Evolutionary conservation across 2,329 filamentous ascomycete species (phyloP).

Genomic region (Claviceps sp.): DNA sequence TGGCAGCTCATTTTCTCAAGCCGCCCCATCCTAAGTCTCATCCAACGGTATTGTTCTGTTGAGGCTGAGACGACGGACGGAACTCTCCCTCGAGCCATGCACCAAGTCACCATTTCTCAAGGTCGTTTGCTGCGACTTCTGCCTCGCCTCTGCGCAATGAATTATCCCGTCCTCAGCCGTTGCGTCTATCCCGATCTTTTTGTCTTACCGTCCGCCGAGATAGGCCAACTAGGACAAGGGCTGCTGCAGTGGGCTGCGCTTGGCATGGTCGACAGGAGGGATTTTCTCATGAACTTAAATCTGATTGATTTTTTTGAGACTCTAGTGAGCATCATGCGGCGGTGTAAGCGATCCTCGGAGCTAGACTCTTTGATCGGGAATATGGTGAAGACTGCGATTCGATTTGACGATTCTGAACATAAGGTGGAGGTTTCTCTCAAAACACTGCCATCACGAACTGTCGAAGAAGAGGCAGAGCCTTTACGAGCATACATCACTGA

Average conservation of each 20-base stretch:
- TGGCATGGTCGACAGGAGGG: conserved; percentile 35
- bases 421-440: conserved; percentile 25
- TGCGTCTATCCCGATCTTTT: conserved; percentile 24
- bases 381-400: conserved; percentile 28
- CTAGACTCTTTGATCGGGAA: conserved; percentile 23
- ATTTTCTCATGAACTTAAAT: conserved; percentile 35
- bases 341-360: conserved; percentile 21
- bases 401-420: conserved; percentile 26
- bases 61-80: conserved; percentile 17
- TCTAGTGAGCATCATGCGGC: conserved; percentile 33
- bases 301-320: conserved; percentile 41
- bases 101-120: conserved; percentile 36
- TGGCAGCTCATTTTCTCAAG: conserved; percentile 41
- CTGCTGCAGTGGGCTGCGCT: conserved; percentile 38
- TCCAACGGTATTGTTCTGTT: conserved; percentile 24
- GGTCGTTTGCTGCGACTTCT: conserved; percentile 38
- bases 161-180: conserved; percentile 27
- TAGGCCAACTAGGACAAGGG: conserved; percentile 19
- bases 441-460: conserved; percentile 32
- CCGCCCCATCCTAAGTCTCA: conserved; percentile 28
- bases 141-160: conserved; percentile 33
- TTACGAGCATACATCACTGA: conserved; percentile 31
- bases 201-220: conserved; percentile 8
- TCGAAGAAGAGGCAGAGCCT: conserved; percentile 36
- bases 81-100: conserved; percentile 13